Evolutionary conservation across 2,329 filamentous ascomycete species (phyloP), one percentile per base, ranked within the genome.

Genomic region (Colletotrichum abscissum): DNA sequence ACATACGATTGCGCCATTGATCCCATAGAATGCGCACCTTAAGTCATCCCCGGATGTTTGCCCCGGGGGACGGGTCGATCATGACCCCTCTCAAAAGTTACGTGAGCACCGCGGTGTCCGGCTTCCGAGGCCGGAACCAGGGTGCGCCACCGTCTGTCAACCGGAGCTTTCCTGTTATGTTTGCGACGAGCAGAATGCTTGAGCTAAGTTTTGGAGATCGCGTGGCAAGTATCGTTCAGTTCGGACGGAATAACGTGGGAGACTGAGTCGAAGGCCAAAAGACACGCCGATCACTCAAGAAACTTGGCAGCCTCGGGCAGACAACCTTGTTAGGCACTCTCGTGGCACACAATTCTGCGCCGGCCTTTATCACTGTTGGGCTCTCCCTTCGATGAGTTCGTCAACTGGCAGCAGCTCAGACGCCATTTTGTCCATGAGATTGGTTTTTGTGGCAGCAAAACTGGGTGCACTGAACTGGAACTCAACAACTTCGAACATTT

Each of bases 1-100:
- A 12, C 33, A 7, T 16, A 42, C 19, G 54, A 55, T 65, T 7
- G 60, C 59, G 67, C 67, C 22, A 65, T 69, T 38, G 52, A 58
- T 57, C 9, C 49, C 35, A 6, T 35, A 11, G 24, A 57, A 35
- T 19, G 22, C 24, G 49, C 11, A 1, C 4, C 19, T 0, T 3
- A 2, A 9, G 24, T 64, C 4, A 9, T 64, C 59, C 49, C 49
- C 35, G 26, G 33, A 64, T 64, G 22, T 49, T 28, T 4, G 19
- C 4, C 11, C 59, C 67, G 16, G 14, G 38, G 16, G 38, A 42
- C 38, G 16, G 38, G 38, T 42, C 14, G 38, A 42, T n/a, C 42
- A 49, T 19, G 8, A n/a, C 42, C 42, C 42, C 42, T 49, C 42
- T 19, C 42, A n/a, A 8, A 5, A 42, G 38, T 2, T 19, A 28